Conservation (phyloP, 306 rosid genomes). For the Trifolium repens region DNA sequence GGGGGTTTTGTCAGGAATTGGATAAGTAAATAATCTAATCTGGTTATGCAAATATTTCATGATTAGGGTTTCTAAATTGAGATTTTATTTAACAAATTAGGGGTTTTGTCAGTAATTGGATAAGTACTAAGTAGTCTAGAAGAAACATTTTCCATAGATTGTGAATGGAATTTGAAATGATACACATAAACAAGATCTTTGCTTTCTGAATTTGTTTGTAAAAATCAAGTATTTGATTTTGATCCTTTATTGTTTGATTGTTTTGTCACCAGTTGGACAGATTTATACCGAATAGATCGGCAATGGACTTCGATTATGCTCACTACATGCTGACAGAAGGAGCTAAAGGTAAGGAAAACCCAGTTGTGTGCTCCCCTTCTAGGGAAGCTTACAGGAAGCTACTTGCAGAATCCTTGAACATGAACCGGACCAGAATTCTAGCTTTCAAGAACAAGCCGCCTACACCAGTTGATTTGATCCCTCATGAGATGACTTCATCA, state of each 20-base stretch:
- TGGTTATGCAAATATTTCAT: too few relatives aligned
- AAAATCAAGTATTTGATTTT: neutral
- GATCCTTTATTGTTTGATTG: neutral
- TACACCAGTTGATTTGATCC: slow-evolving; percentile 59
- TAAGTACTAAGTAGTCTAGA: too few relatives aligned
- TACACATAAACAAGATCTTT: too few relatives aligned
- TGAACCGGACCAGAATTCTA: slow-evolving; percentile 78
- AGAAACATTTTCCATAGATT: neutral
- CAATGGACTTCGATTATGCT: slow-evolving; percentile 67
- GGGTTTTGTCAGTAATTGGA: neutral
- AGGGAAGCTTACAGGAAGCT: slow-evolving; percentile 72
- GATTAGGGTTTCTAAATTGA: too few relatives aligned
- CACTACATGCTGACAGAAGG: slow-evolving; percentile 67
- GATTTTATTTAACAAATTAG: neutral
- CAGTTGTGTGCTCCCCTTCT: slow-evolving; percentile 58
- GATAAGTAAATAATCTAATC: neutral
- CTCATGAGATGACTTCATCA: slow-evolving; percentile 48
- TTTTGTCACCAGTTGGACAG: slow-evolving; percentile 60
- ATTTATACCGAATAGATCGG: slow-evolving; percentile 65
- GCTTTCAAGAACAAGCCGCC: slow-evolving; percentile 96
- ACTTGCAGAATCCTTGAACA: slow-evolving; percentile 76
- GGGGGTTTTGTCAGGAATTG: neutral
- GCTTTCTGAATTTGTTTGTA: neutral
- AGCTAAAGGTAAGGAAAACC: slow-evolving; percentile 73
- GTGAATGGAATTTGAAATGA: neutral